phyloP scores from a whole-genome alignment of 2,329 filamentous ascomycete species.

The Orbilia blumenaviensis region DNA sequence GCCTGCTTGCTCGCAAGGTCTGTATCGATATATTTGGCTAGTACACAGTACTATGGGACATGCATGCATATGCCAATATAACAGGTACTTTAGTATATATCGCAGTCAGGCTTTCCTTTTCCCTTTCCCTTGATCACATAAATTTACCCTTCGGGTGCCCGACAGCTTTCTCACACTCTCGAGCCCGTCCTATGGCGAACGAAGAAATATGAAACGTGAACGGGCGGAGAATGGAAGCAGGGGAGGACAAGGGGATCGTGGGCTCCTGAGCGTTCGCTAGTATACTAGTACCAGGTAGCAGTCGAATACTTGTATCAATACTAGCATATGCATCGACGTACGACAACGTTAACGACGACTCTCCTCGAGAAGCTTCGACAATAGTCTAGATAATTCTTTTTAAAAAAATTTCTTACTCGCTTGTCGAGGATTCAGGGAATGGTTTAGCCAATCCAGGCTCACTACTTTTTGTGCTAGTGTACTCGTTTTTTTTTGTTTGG shows the following conservation, averaged over 20 bases:
- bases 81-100: conserved; percentile 1
- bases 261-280: conserved; percentile 15
- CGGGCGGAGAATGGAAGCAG: conserved; percentile 14
- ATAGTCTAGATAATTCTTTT: too few species aligned
- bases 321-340: too few species aligned
- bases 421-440: conserved; percentile 2
- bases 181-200: conserved; percentile 32
- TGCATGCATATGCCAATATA: neutral
- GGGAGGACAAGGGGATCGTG: conserved; percentile 24
- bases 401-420: too few species aligned
- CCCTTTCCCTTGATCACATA: neutral
- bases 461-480: too few species aligned
- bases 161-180: too few species aligned
- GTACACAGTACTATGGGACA: too few species aligned
- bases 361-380: neutral
- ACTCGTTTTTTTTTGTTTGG: too few species aligned
- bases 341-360: too few species aligned
- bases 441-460: neutral
- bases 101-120: neutral
- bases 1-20: too few species aligned
- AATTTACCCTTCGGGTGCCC: too few species aligned
- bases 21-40: too few species aligned
- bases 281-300: neutral
- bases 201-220: conserved; percentile 42
- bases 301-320: too few species aligned